Percentiles rank a stretch among this genome's conserved stretches.
Evolutionary conservation across 2,329 filamentous ascomycete species (phyloP).

Genomic region (Sclerotinia sclerotiorum): DNA sequence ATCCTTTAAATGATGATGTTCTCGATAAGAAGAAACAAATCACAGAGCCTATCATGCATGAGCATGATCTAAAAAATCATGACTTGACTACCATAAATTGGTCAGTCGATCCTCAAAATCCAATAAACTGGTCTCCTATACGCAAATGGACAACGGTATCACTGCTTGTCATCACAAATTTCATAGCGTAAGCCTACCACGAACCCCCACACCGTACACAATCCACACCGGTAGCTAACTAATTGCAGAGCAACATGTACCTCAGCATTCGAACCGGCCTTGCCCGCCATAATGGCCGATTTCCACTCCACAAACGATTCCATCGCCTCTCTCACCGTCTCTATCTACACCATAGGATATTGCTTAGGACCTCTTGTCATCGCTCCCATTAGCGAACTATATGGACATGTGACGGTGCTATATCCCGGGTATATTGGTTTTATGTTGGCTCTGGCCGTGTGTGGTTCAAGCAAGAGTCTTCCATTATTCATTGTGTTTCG

Average conservation of each 20-base stretch:
- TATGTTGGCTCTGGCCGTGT: slow-evolving; percentile 1
- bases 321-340: slow-evolving; percentile 3
- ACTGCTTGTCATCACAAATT: not conserved
- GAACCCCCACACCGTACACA: too few relatives aligned
- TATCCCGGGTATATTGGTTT: not conserved
- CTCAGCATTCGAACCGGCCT: slow-evolving; percentile 1
- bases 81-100: not conserved
- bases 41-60: not conserved
- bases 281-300: not conserved
- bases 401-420: slow-evolving; percentile 1
- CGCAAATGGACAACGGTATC: slow-evolving; percentile 1
- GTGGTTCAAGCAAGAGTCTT: slow-evolving; percentile 1
- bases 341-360: slow-evolving; percentile 9
- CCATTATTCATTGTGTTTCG: not conserved
- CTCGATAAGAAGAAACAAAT: not conserved
- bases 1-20: not conserved
- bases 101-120: not conserved
- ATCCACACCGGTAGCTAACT: not conserved
- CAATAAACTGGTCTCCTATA: slow-evolving; percentile 1
- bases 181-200: not conserved
- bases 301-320: slow-evolving; percentile 12
- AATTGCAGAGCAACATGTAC: not conserved
- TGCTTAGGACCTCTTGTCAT: not conserved
- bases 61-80: not conserved
- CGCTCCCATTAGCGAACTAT: not conserved